Base-by-base conservation (phyloP, 1,284 basidiomycete species). In the Phlebopus sp. region DNA sequence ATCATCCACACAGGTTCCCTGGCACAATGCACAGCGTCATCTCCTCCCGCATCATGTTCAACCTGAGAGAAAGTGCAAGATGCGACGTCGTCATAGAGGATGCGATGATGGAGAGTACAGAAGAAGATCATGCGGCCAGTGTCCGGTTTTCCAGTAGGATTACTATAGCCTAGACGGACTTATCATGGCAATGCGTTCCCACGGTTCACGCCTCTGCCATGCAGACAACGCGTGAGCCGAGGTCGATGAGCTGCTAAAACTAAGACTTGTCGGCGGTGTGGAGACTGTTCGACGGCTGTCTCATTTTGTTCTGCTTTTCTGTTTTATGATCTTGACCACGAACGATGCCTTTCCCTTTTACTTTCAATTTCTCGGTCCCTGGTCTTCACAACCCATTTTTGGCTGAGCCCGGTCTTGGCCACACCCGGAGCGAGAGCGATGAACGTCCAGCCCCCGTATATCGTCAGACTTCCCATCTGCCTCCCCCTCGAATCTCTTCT, bases 361-460 rank as follows among this genome's bases (percentile, higher is more conserved):
- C 82, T 40, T 87, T 87, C 69, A 76, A 64, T 14, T 72, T 86
- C 49, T 59, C 71, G 32, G 77, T 84, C 11, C 80, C 84, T 6
- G 83, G 81, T 8, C 61, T 84, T 38, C 62, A 72, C n/a, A 86
- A 86, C 56, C 84, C 84, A 9, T 86, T 87, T 66, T 64, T 71
- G 32, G 58, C 58, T 42, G 47, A 36, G 18, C 38, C 52, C 37
- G 51, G 49, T 47, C 46, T 55, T 43, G 58, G 55, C 44, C 51
- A 58, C 54, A 56, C 59, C 61, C 62, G 62, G 62, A 53, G 50
- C 17, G 50, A 57, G 40, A 43, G 52, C 43, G 53, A 50, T 49
- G 42, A 50, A 50, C 34, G 27, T 42, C 47, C 50, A 37, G 40
- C 46, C 45, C 14, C 50, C 49, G 54, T 50, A 43, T 57, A 50